A percentile compares a stretch with the other conserved stretches of the same genome.
Conservation (phyloP, 129 eudicot genomes). For the Oenanthe sinensis region DNA sequence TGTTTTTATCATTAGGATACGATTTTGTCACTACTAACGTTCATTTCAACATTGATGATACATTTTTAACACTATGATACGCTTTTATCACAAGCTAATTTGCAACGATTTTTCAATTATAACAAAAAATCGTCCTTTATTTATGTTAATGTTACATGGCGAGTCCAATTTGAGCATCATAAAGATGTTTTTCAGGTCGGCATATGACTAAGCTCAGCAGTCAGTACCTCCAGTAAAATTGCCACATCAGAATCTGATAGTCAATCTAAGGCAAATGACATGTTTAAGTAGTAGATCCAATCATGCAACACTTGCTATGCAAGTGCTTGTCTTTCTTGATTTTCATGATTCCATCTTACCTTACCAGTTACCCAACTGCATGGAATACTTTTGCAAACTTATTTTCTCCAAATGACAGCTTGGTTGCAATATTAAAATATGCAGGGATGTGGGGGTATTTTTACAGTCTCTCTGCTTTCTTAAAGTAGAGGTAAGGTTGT, state of each 20-base stretch:
- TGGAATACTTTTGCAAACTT: background rate
- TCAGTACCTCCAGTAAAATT: background rate
- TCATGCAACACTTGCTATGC: background rate
- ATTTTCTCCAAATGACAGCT: background rate
- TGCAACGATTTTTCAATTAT: background rate
- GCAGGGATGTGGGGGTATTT: too few relatives aligned
- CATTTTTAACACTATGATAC: too few relatives aligned
- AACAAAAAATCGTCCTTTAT: background rate
- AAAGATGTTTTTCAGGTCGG: background rate
- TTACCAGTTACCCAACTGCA: background rate
- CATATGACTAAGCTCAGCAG: background rate
- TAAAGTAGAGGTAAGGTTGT: too few relatives aligned
- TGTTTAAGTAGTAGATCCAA: background rate
- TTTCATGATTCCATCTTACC: background rate
- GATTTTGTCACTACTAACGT: background rate
- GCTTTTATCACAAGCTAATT: background rate
- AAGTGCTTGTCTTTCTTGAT: background rate
- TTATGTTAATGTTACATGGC: background rate
- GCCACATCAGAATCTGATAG: background rate
- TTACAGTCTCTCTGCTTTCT: too few relatives aligned
- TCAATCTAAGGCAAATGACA: background rate
- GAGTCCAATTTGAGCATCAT: background rate
- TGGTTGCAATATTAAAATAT: background rate
- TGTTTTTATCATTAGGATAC: background rate
- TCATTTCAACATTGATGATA: background rate